Percentiles rank a stretch among this genome's conserved stretches.
These are phyloP conservation scores for Halteria grandinella DNA, from an alignment of 73 alveolate genomes.

Conservation along the genomic window DNA sequence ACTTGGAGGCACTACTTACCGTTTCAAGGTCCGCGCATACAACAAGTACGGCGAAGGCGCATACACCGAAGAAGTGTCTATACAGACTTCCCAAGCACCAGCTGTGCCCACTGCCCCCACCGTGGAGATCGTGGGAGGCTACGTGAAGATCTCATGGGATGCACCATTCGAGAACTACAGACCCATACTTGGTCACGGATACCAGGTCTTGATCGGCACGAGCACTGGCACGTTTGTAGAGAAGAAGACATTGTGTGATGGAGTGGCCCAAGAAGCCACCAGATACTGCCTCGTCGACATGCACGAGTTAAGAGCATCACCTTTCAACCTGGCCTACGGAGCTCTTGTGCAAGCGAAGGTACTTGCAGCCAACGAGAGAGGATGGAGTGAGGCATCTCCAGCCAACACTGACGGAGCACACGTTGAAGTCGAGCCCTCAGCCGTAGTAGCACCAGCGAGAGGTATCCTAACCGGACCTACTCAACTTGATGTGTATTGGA, in stretches of 20 bases:
- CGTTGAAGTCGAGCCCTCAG: neutral
- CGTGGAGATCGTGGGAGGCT: neutral
- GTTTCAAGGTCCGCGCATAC: slow-evolving; percentile 45
- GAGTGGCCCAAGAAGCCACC: slow-evolving; percentile 13
- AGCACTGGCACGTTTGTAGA: neutral
- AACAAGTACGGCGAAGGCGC: slow-evolving; percentile 46
- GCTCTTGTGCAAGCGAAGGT: slow-evolving; percentile 27
- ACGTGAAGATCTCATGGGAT: slow-evolving; percentile 43
- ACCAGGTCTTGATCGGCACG: neutral
- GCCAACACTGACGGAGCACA: slow-evolving; percentile 30
- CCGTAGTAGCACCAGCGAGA: slow-evolving; percentile 26
- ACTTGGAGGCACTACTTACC: slow-evolving; percentile 33
- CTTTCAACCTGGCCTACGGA: neutral
- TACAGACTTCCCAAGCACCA: slow-evolving; percentile 43
- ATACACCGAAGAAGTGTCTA: slow-evolving; percentile 4
- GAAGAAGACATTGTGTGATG: slow-evolving; percentile 23
- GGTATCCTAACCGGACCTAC: neutral
- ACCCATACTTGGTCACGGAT: slow-evolving; percentile 20
- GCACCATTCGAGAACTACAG: slow-evolving; percentile 28
- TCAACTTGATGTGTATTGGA: neutral
- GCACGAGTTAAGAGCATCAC: neutral
- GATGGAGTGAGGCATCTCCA: slow-evolving; percentile 35
- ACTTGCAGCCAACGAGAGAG: slow-evolving; percentile 54
- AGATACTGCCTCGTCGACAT: slow-evolving; percentile 25
- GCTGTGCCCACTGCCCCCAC: slow-evolving; percentile 12